phyloP scores from a whole-genome alignment of 805 yeast species.

The Metschnikowia aberdeeniae region DNA sequence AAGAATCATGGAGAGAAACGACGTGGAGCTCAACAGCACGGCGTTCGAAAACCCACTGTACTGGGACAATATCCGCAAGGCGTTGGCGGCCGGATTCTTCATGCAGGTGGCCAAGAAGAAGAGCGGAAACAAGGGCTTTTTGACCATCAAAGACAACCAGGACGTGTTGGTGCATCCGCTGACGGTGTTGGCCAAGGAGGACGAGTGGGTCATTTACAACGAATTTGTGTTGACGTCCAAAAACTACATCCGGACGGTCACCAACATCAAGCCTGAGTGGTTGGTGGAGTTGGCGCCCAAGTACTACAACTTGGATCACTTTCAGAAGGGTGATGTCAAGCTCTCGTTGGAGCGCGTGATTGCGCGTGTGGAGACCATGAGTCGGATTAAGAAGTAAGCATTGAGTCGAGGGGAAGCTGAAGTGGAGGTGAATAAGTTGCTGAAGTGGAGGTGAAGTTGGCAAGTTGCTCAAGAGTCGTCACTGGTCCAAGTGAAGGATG shows the following conservation, averaged over 20 bases:
- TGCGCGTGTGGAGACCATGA: conserved; percentile 43
- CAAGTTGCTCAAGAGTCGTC: not conserved
- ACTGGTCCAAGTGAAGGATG: too few species aligned
- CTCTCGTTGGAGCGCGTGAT: conserved; percentile 62
- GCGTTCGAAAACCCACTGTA: conserved; percentile 56
- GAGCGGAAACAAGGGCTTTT: conserved; percentile 71
- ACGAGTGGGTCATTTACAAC: conserved; percentile 92
- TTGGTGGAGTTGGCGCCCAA: conserved; percentile 74
- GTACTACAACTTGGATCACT: conserved; percentile 60
- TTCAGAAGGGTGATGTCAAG: conserved; percentile 67
- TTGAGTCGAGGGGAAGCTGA: too few species aligned
- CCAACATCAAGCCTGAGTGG: conserved; percentile 90
- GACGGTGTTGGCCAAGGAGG: conserved; percentile 81
- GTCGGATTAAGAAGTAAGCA: conserved; percentile 21
- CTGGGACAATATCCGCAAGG: conserved; percentile 77
- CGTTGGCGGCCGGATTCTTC: conserved; percentile 88
- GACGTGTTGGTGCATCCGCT: conserved; percentile 94
- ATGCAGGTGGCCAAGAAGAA: conserved; percentile 97
- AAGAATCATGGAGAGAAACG: conserved; percentile 77
- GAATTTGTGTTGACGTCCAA: conserved; percentile 92
- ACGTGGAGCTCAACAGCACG: conserved; percentile 67
- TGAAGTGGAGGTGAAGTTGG: too few species aligned
- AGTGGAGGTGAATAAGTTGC: not conserved
- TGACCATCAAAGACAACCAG: conserved; percentile 93
- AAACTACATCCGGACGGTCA: conserved; percentile 92